A percentile compares a stretch with the other conserved stretches of the same genome.
phyloP scores from a whole-genome alignment of 2,329 filamentous ascomycete species.

The Aspergillus melleus region DNA sequence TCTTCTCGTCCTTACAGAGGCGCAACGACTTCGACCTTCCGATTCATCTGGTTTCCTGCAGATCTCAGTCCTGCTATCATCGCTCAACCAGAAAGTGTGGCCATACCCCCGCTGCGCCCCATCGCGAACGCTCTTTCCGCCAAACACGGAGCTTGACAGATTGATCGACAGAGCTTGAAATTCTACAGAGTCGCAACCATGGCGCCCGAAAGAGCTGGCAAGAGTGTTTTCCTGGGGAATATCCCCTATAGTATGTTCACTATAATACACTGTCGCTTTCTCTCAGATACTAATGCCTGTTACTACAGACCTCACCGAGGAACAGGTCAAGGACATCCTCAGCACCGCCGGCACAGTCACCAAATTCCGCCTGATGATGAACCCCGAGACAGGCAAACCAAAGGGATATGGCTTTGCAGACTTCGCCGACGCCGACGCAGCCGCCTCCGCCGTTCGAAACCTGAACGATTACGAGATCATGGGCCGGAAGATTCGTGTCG shows the following conservation, averaged over 20 bases:
- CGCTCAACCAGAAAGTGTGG: not conserved
- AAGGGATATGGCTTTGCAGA: conserved; percentile 98
- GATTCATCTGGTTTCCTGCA: not conserved
- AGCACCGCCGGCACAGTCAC: conserved; percentile 85
- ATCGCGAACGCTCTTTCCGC: not conserved
- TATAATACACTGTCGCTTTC: conserved; percentile 34
- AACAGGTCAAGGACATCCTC: conserved; percentile 93
- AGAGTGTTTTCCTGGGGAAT: conserved; percentile 51
- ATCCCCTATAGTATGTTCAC: conserved; percentile 71
- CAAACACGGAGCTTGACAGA: not conserved
- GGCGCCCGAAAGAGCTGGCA: conserved; percentile 43
- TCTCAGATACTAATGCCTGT: conserved; percentile 16
- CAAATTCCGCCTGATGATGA: conserved; percentile 91
- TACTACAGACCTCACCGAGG: conserved; percentile 86
- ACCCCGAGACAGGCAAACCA: conserved; percentile 88
- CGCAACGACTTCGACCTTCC: not conserved
- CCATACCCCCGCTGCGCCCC: not conserved
- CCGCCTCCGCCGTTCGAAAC: conserved; percentile 91
- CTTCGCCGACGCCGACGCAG: conserved; percentile 88
- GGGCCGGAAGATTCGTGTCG: conserved; percentile 89
- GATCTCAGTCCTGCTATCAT: not conserved
- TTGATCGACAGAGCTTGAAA: conserved; percentile 1
- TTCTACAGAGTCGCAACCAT: conserved; percentile 28
- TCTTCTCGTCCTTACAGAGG: not conserved
- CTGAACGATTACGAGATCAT: conserved; percentile 94